phyloP scores from a whole-genome alignment of 768 basidiomycete species.

The Suillus occidentalis region DNA sequence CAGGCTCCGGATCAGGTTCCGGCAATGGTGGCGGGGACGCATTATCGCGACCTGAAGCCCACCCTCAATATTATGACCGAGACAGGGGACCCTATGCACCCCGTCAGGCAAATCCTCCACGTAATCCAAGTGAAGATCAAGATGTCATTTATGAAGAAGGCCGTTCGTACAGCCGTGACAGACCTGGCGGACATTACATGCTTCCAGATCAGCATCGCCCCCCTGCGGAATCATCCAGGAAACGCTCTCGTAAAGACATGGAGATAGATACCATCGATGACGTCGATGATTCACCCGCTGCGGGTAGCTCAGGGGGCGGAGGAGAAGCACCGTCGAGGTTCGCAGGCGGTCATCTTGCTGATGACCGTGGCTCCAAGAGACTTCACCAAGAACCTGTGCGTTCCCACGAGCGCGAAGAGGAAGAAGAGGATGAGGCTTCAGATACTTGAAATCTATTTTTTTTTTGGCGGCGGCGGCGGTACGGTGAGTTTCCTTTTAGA shows the following conservation, averaged over 20 bases:
- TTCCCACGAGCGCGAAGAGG: conserved; percentile 28
- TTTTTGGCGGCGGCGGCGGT: conserved; percentile 5
- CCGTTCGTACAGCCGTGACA: conserved; percentile 40
- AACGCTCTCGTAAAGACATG: conserved; percentile 63
- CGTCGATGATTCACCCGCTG: conserved; percentile 33
- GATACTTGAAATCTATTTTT: conserved; percentile 25
- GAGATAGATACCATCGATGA: conserved; percentile 59
- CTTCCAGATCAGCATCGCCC: conserved; percentile 39
- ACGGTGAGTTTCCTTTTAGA: conserved; percentile 28
- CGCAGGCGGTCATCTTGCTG: conserved; percentile 37
- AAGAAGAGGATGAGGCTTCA: conserved; percentile 32
- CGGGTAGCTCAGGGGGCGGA: conserved; percentile 28
- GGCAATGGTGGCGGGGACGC: conserved; percentile 42
- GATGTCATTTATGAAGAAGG: conserved; percentile 59
- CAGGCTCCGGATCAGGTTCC: conserved; percentile 47
- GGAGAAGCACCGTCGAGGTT: conserved; percentile 34
- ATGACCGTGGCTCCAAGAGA: conserved; percentile 59
- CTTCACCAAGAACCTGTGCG: conserved; percentile 49
- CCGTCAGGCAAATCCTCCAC: conserved; percentile 47
- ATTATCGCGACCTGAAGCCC: conserved; percentile 53
- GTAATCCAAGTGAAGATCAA: conserved; percentile 41
- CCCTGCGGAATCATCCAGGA: conserved; percentile 48
- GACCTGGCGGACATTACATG: conserved; percentile 34
- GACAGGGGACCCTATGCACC: conserved; percentile 51
- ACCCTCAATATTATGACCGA: conserved; percentile 50